Evolutionary conservation across 2,329 filamentous ascomycete species (phyloP).

Genomic region (Fusarium chlamydosporum): DNA sequence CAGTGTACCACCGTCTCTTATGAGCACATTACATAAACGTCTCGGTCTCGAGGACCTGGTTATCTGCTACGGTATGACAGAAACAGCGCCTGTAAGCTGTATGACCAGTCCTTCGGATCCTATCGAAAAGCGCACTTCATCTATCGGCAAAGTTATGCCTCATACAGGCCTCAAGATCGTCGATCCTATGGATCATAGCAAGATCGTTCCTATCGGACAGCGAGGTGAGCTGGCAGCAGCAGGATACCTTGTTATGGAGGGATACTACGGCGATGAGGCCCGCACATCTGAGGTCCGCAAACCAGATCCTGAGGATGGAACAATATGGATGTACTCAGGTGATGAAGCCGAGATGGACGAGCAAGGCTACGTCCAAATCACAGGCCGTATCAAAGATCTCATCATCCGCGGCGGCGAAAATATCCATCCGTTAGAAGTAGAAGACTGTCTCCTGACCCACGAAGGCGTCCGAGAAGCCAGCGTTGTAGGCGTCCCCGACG

Average conservation of each 20-base stretch:
- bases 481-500: constrained; percentile 87
- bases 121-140: constrained; percentile 77
- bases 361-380: constrained; percentile 89
- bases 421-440: constrained; percentile 92
- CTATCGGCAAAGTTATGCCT: constrained; percentile 85
- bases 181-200: constrained; percentile 70
- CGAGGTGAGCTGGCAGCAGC: constrained; percentile 85
- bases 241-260: constrained; percentile 92
- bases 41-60: constrained; percentile 86
- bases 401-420: constrained; percentile 97
- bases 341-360: constrained; percentile 90
- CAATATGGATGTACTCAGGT: constrained; percentile 90
- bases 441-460: constrained; percentile 86
- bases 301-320: constrained; percentile 62
- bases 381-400: constrained; percentile 92
- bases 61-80: constrained; percentile 98
- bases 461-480: constrained; percentile 79
- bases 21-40: constrained; percentile 78
- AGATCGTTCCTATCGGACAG: constrained; percentile 73
- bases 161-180: constrained; percentile 86
- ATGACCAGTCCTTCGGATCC: constrained; percentile 88
- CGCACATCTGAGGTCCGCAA: constrained; percentile 77
- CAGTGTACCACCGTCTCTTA: constrained; percentile 85
- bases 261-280: constrained; percentile 83
- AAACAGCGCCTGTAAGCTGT: constrained; percentile 81